Evolutionary conservation across 2,329 filamentous ascomycete species (phyloP), one percentile per base, ranked within the genome.

Genomic region (Sarocladium strictum): DNA sequence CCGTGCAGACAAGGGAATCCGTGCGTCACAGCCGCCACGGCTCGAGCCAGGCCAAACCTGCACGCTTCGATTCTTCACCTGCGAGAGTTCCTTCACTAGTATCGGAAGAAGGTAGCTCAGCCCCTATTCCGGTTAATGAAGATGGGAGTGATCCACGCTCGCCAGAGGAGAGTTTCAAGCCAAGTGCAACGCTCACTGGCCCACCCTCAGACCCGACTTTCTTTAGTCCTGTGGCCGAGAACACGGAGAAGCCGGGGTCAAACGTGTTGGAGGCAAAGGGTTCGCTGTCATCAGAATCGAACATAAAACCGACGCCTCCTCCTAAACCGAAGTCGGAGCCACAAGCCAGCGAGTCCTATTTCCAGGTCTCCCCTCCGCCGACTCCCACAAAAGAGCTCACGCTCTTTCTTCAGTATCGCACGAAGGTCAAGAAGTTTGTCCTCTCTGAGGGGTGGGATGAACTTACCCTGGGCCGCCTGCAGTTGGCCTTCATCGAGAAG

Each of bases 401-500:
- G 0, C 75, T 99, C 37, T 99, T 97, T 68, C 71, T 97, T 58
- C 93, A 97, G 70, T 97, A 97, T 74, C 96, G 95, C 68, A 94
- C 88, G 62, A 94, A 94, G 67, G 92, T 97, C 62, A 97, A 97
- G 72, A 97, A 97, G 68, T 95, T 95, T 66, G 84, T 96, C 15
- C 80, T 97, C 32, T 75, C 89, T 1, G 91, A 95, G 67, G 93
- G 93, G 1, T 86, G 86, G 60, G 85, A 86, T 29, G 90, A 93
- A 58, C 77, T 99, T 11, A 93, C 90, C 2, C 86, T 97, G 56
- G 91, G 91, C 1, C 83, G 92, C 23, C 72, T 99, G 56, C 93
- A 99, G 68, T 79, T 99, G 26, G 93, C 94, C 1, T 99, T 99
- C 63, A 99, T 99, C 62, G 94, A 99, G 62, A 99, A 97, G 67